Conservation (phyloP, 768 basidiomycete genomes). For the Stropharia rugosoannulata region DNA sequence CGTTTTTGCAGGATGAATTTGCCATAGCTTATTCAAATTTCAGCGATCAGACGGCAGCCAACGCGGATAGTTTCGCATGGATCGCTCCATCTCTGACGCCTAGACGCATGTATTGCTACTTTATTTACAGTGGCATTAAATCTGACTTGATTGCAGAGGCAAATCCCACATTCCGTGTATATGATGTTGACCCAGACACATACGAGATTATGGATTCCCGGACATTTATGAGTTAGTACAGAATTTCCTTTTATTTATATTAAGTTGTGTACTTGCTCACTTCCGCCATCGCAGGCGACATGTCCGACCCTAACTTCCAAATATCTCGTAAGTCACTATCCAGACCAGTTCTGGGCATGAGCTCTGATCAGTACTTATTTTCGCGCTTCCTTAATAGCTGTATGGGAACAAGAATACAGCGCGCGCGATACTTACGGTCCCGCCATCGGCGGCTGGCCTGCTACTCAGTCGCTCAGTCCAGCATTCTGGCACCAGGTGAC, state of each 20-base stretch:
- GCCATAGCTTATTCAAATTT: slow-evolving; percentile 60
- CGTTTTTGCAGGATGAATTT: slow-evolving; percentile 49
- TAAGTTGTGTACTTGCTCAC: not conserved
- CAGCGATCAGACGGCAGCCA: slow-evolving; percentile 38
- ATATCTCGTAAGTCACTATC: slow-evolving; percentile 34
- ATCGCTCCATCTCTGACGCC: slow-evolving; percentile 61
- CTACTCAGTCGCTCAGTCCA: slow-evolving; percentile 40
- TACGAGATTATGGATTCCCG: slow-evolving; percentile 62
- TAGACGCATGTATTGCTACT: slow-evolving; percentile 34
- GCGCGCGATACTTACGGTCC: slow-evolving; percentile 52
- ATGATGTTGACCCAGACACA: slow-evolving; percentile 66
- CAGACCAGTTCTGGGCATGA: not conserved
- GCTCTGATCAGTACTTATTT: not conserved
- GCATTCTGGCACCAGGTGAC: slow-evolving; percentile 65
- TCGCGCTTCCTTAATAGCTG: slow-evolving; percentile 26
- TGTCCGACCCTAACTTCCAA: slow-evolving; percentile 44
- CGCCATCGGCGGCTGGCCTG: slow-evolving; percentile 36
- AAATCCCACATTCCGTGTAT: slow-evolving; percentile 57
- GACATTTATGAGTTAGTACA: slow-evolving; percentile 44
- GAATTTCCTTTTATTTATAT: not conserved
- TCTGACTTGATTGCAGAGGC: slow-evolving; percentile 32
- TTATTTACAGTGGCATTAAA: not conserved
- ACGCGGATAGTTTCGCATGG: slow-evolving; percentile 45
- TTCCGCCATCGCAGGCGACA: slow-evolving; percentile 31
- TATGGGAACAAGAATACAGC: slow-evolving; percentile 57